Conservation (phyloP, 257 asterid species). For the Lycium ferocissimum region DNA sequence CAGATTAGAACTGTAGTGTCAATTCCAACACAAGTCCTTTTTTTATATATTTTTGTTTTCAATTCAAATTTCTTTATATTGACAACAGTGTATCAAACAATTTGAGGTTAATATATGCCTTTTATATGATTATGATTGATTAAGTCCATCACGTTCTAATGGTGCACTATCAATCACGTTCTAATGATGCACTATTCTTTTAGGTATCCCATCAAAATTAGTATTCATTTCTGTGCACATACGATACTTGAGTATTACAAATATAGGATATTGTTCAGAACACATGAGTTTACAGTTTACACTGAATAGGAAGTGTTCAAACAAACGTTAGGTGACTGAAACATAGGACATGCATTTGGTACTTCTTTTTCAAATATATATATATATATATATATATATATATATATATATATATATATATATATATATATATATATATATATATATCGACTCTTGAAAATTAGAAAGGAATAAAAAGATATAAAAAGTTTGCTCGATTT, state of each 20-base stretch:
- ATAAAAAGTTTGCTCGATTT: neutral
- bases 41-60: too few relatives aligned
- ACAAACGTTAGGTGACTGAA: neutral
- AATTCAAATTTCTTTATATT: too few relatives aligned
- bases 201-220: constrained; percentile 4
- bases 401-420: too few relatives aligned
- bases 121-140: neutral
- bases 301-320: neutral
- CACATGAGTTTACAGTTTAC: neutral
- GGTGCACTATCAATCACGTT: neutral
- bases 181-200: neutral
- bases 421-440: too few relatives aligned
- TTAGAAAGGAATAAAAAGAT: neutral
- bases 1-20: too few relatives aligned
- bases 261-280: neutral
- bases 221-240: neutral
- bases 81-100: neutral
- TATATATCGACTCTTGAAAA: neutral
- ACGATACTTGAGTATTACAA: neutral
- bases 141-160: neutral
- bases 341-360: too few relatives aligned
- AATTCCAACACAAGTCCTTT: too few relatives aligned
- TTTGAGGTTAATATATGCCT: neutral
- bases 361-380: too few relatives aligned
- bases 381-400: too few relatives aligned